Percentiles rank a stretch among this genome's conserved stretches.
These are phyloP conservation scores for Puya raimondii DNA, from an alignment of 176 grass and related monocot species.

Conservation along the genomic window DNA sequence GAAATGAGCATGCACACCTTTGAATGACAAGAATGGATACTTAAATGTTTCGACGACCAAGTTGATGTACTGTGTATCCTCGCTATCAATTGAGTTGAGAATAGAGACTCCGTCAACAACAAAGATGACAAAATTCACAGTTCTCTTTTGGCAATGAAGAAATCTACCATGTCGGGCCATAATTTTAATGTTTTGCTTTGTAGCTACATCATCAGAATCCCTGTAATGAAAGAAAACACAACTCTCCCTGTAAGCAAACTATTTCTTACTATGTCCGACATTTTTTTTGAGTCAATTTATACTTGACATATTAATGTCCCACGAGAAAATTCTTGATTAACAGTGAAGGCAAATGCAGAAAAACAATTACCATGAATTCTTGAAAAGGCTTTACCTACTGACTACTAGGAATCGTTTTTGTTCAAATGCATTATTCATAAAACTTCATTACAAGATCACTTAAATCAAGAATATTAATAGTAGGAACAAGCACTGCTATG, in stretches of 20 bases:
- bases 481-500: too few relatives aligned
- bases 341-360: not conserved
- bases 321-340: not conserved
- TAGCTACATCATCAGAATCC: conserved; percentile 27
- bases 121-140: conserved; percentile 80
- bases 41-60: conserved; percentile 44
- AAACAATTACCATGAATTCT: not conserved
- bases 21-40: conserved; percentile 61
- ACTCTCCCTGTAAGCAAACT: not conserved
- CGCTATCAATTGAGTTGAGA: conserved; percentile 30
- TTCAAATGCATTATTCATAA: too few relatives aligned
- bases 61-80: conserved; percentile 37
- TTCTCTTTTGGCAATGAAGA: conserved; percentile 42
- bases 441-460: too few relatives aligned
- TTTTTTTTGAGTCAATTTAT: conserved; percentile 10
- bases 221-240: conserved; percentile 28
- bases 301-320: not conserved
- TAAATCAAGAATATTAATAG: too few relatives aligned
- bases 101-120: conserved; percentile 49
- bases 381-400: not conserved
- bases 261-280: not conserved
- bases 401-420: not conserved
- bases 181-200: conserved; percentile 29
- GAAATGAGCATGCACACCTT: conserved; percentile 31
- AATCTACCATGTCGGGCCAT: conserved; percentile 29